Evolutionary conservation across 129 eudicot genomes (phyloP).

Genomic region (Dittrichia graveolens): DNA sequence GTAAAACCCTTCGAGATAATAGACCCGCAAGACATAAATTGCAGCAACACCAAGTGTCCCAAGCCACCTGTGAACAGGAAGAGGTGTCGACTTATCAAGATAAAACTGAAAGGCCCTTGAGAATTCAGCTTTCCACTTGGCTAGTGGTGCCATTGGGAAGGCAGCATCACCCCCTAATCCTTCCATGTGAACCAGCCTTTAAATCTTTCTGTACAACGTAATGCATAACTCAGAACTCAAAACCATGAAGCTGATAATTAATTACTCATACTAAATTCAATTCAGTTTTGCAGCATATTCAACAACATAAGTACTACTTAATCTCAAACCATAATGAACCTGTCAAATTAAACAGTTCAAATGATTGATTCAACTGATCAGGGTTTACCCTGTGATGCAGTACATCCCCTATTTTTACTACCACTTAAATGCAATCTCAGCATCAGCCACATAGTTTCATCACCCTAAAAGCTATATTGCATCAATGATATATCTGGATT

Average conservation of each 20-base stretch:
- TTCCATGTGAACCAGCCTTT: slow-evolving; percentile 41
- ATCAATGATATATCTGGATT: not conserved
- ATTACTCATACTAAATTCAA: not conserved
- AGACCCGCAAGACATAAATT: slow-evolving; percentile 52
- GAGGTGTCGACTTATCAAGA: slow-evolving; percentile 59
- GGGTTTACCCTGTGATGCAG: not conserved
- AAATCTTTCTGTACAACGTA: slow-evolving; percentile 22
- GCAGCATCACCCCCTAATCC: slow-evolving; percentile 50
- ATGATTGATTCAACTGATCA: not conserved
- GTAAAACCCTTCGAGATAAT: slow-evolving; percentile 59
- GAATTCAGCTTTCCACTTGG: slow-evolving; percentile 54
- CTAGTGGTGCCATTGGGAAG: slow-evolving; percentile 44
- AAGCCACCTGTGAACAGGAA: slow-evolving; percentile 64
- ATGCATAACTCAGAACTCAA: slow-evolving; percentile 16
- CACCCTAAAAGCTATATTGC: too few species aligned
- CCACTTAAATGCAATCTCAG: too few species aligned
- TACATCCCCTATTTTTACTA: not conserved
- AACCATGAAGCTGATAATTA: not conserved
- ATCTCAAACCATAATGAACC: not conserved
- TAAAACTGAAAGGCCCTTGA: slow-evolving; percentile 49
- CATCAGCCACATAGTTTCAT: too few species aligned
- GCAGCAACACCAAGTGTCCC: slow-evolving; percentile 53
- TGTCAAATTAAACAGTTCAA: slow-evolving; percentile 5
- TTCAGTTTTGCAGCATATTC: slow-evolving; percentile 20
- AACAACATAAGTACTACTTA: slow-evolving; percentile 10